Evolutionary conservation across 2,329 filamentous ascomycete genomes (phyloP), one percentile per base, ranked within the genome.

Genomic region (Ceratocystis huliohia): DNA sequence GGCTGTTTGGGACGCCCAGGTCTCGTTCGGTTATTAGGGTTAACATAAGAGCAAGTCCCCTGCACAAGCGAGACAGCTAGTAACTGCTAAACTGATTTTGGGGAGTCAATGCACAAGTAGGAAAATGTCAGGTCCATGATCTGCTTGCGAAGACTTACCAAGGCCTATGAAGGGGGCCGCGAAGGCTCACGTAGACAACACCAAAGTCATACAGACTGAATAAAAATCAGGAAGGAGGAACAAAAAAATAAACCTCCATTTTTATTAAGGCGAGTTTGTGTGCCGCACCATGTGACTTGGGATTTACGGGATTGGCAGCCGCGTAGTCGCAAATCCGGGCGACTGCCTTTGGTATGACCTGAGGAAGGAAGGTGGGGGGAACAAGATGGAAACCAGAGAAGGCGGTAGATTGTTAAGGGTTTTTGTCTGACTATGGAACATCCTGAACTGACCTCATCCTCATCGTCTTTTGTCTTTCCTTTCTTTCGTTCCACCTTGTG

Each of bases 51-150:
- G 22, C 46, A 25, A 4, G 25, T 8, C 22, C 8, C 53, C 53
- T 59, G 53, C 53, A 33, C 13, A 59, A 33, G 25, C 28, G 53
- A 59, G 53, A 59, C 53, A n/a, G 3, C 53, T 59, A 59, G 53
- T 59, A 37, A 17, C 13, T 37, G 7, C 53, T 59, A 59, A 17
- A 10, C 25, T 30, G 15, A 33, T 30, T 59, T 6, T 33, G 15
- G 53, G 37, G 28, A 59, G 53, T 59, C 53, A 59, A 59, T 59
- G 53, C 53, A 59, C 53, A n/a, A 25, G 20, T 13, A 59, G n/a
- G n/a, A 13, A 59, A 59, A 59, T 59, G 28, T 20, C 53, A 59
- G 53, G 53, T 6, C 53, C 20, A 33, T 59, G 53, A 37, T 59
- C 53, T 59, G 10, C 53, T 33, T 25, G 10, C 25, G 22, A 53